Percentiles rank a stretch among this genome's conserved stretches.
Conservation (phyloP, 345 rosid genomes). For the Erysimum cheiranthoides region DNA sequence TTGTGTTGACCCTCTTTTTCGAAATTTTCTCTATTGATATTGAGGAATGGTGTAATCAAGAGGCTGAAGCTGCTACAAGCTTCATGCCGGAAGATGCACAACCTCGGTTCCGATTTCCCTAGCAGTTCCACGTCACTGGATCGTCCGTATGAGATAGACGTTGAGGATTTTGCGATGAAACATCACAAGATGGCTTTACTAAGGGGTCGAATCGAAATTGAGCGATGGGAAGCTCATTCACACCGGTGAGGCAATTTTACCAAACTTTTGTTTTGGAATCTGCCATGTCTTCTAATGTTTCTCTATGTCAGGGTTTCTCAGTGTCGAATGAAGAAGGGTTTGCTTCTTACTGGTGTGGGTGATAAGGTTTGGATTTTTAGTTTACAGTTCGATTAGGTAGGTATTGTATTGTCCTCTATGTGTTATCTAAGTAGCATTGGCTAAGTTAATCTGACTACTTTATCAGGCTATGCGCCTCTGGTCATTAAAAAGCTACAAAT, state of each 20-base stretch:
- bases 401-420: neutral
- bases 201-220: conserved; percentile 55
- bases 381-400: neutral
- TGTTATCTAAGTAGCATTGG: neutral
- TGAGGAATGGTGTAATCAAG: conserved; percentile 62
- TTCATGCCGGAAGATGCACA: conserved; percentile 54
- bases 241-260: conserved; percentile 53
- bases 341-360: conserved; percentile 90
- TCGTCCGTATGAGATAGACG: conserved; percentile 47
- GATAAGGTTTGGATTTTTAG: conserved; percentile 62
- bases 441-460: conserved; percentile 22
- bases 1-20: neutral
- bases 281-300: conserved; percentile 24
- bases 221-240: conserved; percentile 88
- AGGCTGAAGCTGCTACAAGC: conserved; percentile 61
- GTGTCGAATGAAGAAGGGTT: conserved; percentile 85
- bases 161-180: conserved; percentile 68
- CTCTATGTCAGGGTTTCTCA: conserved; percentile 65
- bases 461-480: conserved; percentile 89
- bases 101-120: conserved; percentile 25
- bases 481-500: conserved; percentile 71
- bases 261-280: neutral
- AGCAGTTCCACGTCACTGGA: conserved; percentile 41
- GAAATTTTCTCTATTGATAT: conserved; percentile 8
- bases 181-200: conserved; percentile 63